Evolutionary conservation across 768 basidiomycete genomes (phyloP).

Genomic region (Leccinum truebloodii): DNA sequence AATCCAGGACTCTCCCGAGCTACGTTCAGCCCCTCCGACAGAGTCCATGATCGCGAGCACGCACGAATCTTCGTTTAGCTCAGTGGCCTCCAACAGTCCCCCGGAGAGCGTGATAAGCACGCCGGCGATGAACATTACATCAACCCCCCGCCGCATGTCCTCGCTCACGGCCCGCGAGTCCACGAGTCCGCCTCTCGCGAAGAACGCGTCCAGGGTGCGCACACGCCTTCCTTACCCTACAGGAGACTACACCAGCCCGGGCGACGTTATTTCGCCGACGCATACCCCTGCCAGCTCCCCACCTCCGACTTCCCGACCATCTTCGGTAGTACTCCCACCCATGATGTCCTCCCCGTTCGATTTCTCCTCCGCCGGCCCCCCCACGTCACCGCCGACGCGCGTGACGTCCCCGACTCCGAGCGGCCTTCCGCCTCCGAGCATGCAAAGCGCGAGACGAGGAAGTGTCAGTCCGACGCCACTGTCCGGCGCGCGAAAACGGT

Average conservation of each 20-base stretch:
- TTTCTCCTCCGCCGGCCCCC: conserved; percentile 3
- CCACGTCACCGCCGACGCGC: conserved; percentile 27
- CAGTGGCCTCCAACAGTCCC: conserved; percentile 17
- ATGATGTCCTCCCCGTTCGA: conserved; percentile 27
- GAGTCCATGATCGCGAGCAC: conserved; percentile 45
- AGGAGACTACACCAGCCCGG: conserved; percentile 77
- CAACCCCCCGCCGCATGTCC: conserved; percentile 34
- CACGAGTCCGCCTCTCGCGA: conserved; percentile 61
- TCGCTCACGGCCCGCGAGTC: conserved; percentile 56
- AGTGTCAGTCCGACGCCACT: conserved; percentile 72
- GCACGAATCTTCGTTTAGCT: conserved; percentile 27
- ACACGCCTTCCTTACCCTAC: conserved; percentile 77
- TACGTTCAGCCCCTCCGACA: conserved; percentile 46
- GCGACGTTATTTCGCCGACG: conserved; percentile 41
- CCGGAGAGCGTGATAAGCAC: conserved; percentile 15
- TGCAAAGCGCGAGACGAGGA: conserved; percentile 41
- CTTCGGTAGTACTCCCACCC: conserved; percentile 45
- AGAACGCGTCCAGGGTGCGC: conserved; percentile 26
- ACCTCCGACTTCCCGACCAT: conserved; percentile 39
- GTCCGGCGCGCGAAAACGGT: conserved; percentile 59
- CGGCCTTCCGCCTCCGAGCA: conserved; percentile 46
- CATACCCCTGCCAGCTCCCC: conserved; percentile 49
- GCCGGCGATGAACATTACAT: conserved; percentile 13
- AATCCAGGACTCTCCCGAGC: conserved; percentile 43
- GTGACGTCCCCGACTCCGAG: conserved; percentile 25